Conservation (phyloP, 805 yeast species). For the Maudiozyma barnettii region DNA sequence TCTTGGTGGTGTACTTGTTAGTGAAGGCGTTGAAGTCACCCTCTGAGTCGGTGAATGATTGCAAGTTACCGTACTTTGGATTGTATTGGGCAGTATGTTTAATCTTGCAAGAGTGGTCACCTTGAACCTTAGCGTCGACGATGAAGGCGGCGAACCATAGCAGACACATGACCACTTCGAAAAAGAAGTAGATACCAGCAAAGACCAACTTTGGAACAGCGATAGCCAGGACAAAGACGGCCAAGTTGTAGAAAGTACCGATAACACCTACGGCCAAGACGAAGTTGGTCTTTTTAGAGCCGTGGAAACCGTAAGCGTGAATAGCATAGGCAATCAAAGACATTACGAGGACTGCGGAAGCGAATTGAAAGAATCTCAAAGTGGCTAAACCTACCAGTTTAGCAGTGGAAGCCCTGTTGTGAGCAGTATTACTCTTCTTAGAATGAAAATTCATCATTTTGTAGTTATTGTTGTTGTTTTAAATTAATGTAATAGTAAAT, state of each 20-base stretch:
- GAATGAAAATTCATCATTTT: background rate
- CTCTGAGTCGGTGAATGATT: slow-evolving; percentile 3
- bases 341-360: slow-evolving; percentile 23
- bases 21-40: slow-evolving; percentile 15
- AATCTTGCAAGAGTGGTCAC: slow-evolving; percentile 22
- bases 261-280: slow-evolving; percentile 25
- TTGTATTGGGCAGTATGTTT: slow-evolving; percentile 8
- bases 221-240: slow-evolving; percentile 14
- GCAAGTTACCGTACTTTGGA: slow-evolving; percentile 10
- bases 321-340: slow-evolving; percentile 24
- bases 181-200: slow-evolving; percentile 20
- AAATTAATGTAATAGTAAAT: no score
- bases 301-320: slow-evolving; percentile 15
- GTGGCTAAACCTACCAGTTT: background rate
- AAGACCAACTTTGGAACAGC: slow-evolving; percentile 14
- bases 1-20: slow-evolving; percentile 9
- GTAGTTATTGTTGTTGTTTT: no score
- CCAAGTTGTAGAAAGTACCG: slow-evolving; percentile 23
- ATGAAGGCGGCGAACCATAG: slow-evolving; percentile 31
- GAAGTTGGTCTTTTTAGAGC: slow-evolving; percentile 26
- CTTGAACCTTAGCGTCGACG: slow-evolving; percentile 26
- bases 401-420: background rate
- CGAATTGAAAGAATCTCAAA: slow-evolving; percentile 19
- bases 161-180: slow-evolving; percentile 23
- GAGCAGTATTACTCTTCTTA: background rate